Base-by-base conservation (phyloP, 306 rosid genomes). In the Dalbergia cochinchinensis region DNA sequence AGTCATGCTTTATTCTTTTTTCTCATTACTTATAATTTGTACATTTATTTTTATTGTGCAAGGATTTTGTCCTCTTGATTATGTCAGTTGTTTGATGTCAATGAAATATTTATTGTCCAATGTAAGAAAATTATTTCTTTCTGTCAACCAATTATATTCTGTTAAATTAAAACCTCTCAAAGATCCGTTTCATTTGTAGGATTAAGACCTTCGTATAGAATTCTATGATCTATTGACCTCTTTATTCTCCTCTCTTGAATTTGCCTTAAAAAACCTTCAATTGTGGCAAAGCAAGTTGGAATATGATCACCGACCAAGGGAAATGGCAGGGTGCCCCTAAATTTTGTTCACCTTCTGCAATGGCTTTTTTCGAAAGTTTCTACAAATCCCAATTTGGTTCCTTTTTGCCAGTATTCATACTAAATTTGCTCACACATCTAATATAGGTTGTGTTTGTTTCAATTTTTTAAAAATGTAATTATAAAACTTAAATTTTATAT, bases 1-100 rank as follows among this genome's bases (percentile, higher is more conserved):
- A 16, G 26, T 6, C 61, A 55, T 55, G 61, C 31, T 55, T 16
- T 55, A 55, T 18, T 55, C 61, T 18, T 18, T 55, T 16, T 55
- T 22, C 26, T 16, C 61, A 55, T 55, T 6, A 55, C 6, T 18
- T 55, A 8, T 18, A 18, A 11, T 11, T 12, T 47, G 53, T 47
- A 47, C 11, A 16, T 18, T 8, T 7, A 0, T 55, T 7, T 54
- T n/a, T 55, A 6, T 7, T 55, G 65, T 10, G 39, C 65, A 11
- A 59, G 37, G 37, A 59, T 59, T 59, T 20, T 59, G n/a, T 22
- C 37, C 65, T 59, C 65, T 22, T 22, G 65, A 59, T 59, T 59
- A 3, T 59, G 33, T 59, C 15, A 47, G 13, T 5, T 11, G n/a
- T 59, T 12, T 4, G 65, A 59, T 20, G 35, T 59, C 5, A 20